Evolutionary conservation across 495 filamentous ascomycete species (phyloP).

Genomic region (Astrocystis sublimbata): DNA sequence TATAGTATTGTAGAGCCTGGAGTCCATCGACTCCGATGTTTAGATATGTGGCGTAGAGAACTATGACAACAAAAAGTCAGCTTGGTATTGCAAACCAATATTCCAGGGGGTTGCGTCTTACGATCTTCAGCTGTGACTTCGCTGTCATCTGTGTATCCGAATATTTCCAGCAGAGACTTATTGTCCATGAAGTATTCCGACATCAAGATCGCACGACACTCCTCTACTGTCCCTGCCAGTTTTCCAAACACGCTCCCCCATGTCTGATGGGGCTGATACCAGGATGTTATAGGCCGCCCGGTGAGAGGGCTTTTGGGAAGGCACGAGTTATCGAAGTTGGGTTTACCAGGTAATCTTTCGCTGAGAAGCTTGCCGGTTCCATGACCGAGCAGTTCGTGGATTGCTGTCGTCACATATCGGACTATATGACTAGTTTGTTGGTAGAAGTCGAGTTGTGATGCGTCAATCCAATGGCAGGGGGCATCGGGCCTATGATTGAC

Average conservation of each 20-base stretch:
- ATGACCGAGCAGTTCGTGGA: constrained; percentile 81
- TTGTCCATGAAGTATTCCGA: constrained; percentile 28
- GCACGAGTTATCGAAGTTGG: constrained; percentile 68
- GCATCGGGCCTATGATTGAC: not conserved
- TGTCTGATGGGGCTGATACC: constrained; percentile 76
- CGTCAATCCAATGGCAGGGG: not conserved
- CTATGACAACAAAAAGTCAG: not conserved
- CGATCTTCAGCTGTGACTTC: not conserved
- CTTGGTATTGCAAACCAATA: no score
- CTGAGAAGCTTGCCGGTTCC: constrained; percentile 80
- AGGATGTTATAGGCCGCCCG: constrained; percentile 63
- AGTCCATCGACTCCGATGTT: constrained; percentile 67
- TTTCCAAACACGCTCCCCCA: constrained; percentile 76
- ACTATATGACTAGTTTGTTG: not conserved
- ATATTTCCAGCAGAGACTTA: not conserved
- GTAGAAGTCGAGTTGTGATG: not conserved
- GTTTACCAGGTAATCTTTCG: constrained; percentile 66
- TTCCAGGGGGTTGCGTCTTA: not conserved
- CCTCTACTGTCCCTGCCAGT: constrained; percentile 69
- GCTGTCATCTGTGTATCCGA: not conserved
- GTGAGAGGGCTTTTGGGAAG: constrained; percentile 70
- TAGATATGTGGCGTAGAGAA: constrained; percentile 66
- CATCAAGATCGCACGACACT: constrained; percentile 38
- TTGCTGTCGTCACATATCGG: constrained; percentile 20
- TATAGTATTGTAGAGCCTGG: constrained; percentile 67